Evolutionary conservation across 106 monocot species (phyloP), one percentile per base, ranked within the genome.

Genomic region (Allium sativum): DNA sequence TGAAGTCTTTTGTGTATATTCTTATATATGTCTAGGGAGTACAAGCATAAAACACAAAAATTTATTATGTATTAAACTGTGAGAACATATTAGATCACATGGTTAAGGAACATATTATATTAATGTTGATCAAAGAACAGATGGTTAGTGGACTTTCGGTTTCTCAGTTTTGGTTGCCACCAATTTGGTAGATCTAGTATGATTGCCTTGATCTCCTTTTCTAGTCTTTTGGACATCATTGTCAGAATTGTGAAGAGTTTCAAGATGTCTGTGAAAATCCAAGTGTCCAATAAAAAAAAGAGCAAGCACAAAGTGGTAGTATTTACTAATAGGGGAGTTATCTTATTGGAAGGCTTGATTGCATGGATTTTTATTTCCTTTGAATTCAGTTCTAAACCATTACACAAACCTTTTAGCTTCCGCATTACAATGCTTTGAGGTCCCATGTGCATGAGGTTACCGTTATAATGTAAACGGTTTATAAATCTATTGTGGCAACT

Each of bases 361-460:
- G 44, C 45, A 65, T 62, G 56, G 47, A 53, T 74, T 47, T 64
- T 65, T 19, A 17, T 14, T 44, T 52, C 73, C 42, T 56, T 65
- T 44, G 55, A 6, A 40, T 74, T 79, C 14, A 20, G 8, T n/a
- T 70, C 53, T 16, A 66, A 45, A 41, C 19, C 16, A 76, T 74
- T 68, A 67, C 77, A 87, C 12, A 83, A 64, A 14, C 83, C 83
- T 54, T 81, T 90, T 57, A 87, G 51, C 73, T 95, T 87, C 56
- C 90, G 67, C 94, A 95, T 95, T 74, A 90, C 75, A 67, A 70
- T 69, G 55, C 90, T 87, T 45, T 83, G 80, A 15, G 44, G 43
- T n/a, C 78, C 78, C 22, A 77, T 48, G 53, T 71, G 62, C n/a
- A n/a, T n/a, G n/a, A n/a, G n/a, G n/a, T n/a, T n/a, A n/a, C n/a